Percentiles rank a stretch among this genome's conserved stretches.
phyloP scores from a whole-genome alignment of 495 filamentous ascomycete genomes.

The Talaromyces adpressus region DNA sequence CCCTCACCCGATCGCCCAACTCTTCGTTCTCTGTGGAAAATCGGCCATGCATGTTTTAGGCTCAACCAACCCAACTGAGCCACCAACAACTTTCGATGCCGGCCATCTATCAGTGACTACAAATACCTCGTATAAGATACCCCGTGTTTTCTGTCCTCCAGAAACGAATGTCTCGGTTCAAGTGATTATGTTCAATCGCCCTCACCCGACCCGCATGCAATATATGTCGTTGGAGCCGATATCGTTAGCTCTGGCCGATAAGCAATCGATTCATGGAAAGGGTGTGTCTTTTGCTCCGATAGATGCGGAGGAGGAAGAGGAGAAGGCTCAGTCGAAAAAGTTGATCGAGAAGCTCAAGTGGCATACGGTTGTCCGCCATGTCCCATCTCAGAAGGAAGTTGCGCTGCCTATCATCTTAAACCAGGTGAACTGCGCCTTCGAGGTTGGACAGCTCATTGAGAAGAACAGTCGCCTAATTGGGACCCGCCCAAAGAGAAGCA shows the following conservation, averaged over 20 bases:
- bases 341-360: slow-evolving; percentile 85
- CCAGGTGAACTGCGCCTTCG: slow-evolving; percentile 94
- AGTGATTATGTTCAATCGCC: slow-evolving; percentile 81
- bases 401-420: slow-evolving; percentile 77
- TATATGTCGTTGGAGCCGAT: slow-evolving; percentile 92
- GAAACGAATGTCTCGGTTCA: slow-evolving; percentile 62
- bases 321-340: slow-evolving; percentile 50
- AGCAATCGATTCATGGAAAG: slow-evolving; percentile 32
- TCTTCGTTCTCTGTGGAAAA: slow-evolving; percentile 78
- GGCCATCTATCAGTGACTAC: slow-evolving; percentile 65
- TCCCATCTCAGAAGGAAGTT: slow-evolving; percentile 73
- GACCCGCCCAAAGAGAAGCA: slow-evolving; percentile 67
- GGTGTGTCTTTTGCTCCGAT: slow-evolving; percentile 20
- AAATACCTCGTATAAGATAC: slow-evolving; percentile 47
- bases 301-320: slow-evolving; percentile 50
- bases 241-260: slow-evolving; percentile 78
- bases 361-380: slow-evolving; percentile 74
- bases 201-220: slow-evolving; percentile 85
- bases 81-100: slow-evolving; percentile 50
- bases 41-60: slow-evolving; percentile 82
- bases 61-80: slow-evolving; percentile 54
- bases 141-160: slow-evolving; percentile 64
- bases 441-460: slow-evolving; percentile 74
- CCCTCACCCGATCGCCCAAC: slow-evolving; percentile 70
- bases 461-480: slow-evolving; percentile 81